These are phyloP conservation scores for Aspergillus sojae DNA, from an alignment of 2,329 filamentous ascomycete species.

Conservation along the genomic window DNA sequence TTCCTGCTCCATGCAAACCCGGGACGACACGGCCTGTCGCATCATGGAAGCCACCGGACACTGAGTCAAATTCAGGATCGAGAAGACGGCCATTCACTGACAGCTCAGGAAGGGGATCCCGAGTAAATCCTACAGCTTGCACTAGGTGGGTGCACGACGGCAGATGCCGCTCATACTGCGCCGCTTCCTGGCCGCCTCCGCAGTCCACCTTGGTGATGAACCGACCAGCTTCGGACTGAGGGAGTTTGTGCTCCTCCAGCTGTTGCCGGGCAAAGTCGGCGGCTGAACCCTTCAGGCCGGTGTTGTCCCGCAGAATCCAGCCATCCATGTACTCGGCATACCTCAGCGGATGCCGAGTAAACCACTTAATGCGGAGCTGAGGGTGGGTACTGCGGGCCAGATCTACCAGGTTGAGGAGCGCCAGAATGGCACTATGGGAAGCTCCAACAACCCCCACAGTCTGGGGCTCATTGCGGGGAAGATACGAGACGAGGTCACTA, in stretches of 20 bases:
- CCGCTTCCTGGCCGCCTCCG: slow-evolving; percentile 45
- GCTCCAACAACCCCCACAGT: slow-evolving; percentile 63
- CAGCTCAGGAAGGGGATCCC: slow-evolving; percentile 54
- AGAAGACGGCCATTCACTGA: slow-evolving; percentile 34
- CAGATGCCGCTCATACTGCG: slow-evolving; percentile 51
- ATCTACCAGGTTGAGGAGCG: slow-evolving; percentile 62
- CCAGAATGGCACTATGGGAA: slow-evolving; percentile 65
- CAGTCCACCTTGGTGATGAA: slow-evolving; percentile 54
- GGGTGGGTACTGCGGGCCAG: slow-evolving; percentile 57
- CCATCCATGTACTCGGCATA: slow-evolving; percentile 65
- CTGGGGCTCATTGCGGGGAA: slow-evolving; percentile 37
- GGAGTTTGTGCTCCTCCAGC: slow-evolving; percentile 56
- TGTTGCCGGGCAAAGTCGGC: slow-evolving; percentile 62
- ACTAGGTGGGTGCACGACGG: slow-evolving; percentile 56
- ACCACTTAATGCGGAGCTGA: slow-evolving; percentile 61
- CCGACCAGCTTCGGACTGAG: slow-evolving; percentile 49
- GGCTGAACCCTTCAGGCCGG: slow-evolving; percentile 64
- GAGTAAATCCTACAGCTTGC: slow-evolving; percentile 62
- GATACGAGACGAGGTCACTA: slow-evolving; percentile 46
- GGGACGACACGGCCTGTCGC: slow-evolving; percentile 46
- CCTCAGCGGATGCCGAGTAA: slow-evolving; percentile 61
- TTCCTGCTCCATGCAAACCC: slow-evolving; percentile 63
- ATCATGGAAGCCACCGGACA: slow-evolving; percentile 52
- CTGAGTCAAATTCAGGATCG: slow-evolving; percentile 34
- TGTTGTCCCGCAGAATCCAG: slow-evolving; percentile 68